A percentile compares a stretch with the other conserved stretches of the same genome.
Evolutionary conservation across 2,329 filamentous ascomycete genomes (phyloP).

Genomic region (Penicillium griseofulvum): DNA sequence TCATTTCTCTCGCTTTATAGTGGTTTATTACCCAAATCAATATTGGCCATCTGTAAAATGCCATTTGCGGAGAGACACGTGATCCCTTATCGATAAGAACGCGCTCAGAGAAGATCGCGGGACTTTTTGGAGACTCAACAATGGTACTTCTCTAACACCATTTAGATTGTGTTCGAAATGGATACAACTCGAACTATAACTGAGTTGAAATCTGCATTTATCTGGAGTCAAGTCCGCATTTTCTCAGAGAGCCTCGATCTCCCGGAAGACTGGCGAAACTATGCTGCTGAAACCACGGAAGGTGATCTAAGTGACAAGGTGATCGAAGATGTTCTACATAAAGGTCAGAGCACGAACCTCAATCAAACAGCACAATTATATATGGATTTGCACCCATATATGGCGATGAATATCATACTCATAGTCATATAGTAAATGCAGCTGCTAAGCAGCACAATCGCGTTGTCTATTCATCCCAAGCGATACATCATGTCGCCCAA

Average conservation of each 20-base stretch:
- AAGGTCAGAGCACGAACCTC: constrained; percentile 37
- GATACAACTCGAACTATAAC: constrained; percentile 46
- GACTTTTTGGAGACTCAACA: constrained; percentile 15
- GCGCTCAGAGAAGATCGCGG: constrained; percentile 1
- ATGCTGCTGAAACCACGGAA: constrained; percentile 42
- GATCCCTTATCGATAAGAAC: constrained; percentile 9
- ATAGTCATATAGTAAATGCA: constrained; percentile 47
- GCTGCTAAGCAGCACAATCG: constrained; percentile 53
- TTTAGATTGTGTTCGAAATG: constrained; percentile 25
- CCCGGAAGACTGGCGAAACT: constrained; percentile 48
- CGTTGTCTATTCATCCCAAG: constrained; percentile 53
- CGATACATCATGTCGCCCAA: constrained; percentile 55
- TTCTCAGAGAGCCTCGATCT: constrained; percentile 50
- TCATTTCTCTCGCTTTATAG: not conserved
- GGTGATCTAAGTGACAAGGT: constrained; percentile 49
- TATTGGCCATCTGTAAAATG: not conserved
- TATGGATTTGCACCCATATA: no score
- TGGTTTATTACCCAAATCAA: not conserved
- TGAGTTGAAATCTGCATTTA: constrained; percentile 52
- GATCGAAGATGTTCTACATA: constrained; percentile 51
- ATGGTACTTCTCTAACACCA: not conserved
- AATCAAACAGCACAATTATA: not conserved
- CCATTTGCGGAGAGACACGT: constrained; percentile 5
- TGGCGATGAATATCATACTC: not conserved
- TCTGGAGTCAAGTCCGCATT: constrained; percentile 52